Percentiles rank a stretch among this genome's conserved stretches.
Conservation (phyloP, 2,329 filamentous ascomycete species). For the Thelonectria discophora region DNA sequence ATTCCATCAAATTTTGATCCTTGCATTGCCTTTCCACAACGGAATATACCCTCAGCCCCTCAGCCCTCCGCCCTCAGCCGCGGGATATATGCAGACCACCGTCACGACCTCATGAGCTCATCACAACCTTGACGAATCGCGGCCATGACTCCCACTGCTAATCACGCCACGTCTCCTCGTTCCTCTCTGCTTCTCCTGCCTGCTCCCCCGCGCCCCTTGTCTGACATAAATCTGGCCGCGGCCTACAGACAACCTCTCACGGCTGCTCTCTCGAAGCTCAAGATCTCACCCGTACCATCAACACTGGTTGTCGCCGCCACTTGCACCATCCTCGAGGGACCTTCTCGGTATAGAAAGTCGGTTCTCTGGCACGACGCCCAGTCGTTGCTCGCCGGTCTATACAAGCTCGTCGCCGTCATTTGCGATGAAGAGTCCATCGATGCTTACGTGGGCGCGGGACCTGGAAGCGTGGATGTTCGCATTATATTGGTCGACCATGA, state of each 20-base stretch:
- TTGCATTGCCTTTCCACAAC: not conserved
- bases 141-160: constrained; percentile 3
- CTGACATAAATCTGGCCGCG: constrained; percentile 60
- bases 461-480: constrained; percentile 78
- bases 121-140: not conserved
- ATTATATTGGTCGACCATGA: constrained; percentile 76
- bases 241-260: constrained; percentile 69
- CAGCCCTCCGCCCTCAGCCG: no score
- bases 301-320: constrained; percentile 66
- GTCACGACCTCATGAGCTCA: not conserved
- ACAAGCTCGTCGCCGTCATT: constrained; percentile 79
- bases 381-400: constrained; percentile 77
- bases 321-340: constrained; percentile 67
- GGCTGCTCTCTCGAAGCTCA: constrained; percentile 61
- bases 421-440: constrained; percentile 69
- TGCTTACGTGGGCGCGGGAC: constrained; percentile 63
- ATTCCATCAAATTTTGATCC: not conserved
- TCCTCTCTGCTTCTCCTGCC: constrained; percentile 67
- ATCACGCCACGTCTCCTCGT: not conserved
- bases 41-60: no score
- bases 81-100: not conserved
- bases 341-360: constrained; percentile 52
- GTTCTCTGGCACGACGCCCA: constrained; percentile 75
- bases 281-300: constrained; percentile 40
- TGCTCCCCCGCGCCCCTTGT: constrained; percentile 66